Percentiles rank a stretch among this genome's conserved stretches.
phyloP scores from a whole-genome alignment of 441 rosid species.

The Gossypium davidsonii region DNA sequence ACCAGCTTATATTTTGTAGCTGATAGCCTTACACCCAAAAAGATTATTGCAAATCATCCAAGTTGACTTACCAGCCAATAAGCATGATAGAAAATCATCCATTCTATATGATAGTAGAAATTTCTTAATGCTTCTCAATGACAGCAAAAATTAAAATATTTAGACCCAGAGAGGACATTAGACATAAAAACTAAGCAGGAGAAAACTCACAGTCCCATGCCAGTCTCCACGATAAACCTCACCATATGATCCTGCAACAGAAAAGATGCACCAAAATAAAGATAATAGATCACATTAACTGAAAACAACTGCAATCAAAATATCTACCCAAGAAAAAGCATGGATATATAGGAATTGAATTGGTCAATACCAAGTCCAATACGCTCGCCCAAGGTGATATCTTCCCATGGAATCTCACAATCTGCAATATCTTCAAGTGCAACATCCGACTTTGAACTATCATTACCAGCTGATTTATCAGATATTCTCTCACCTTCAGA shows the following conservation, averaged over 20 bases:
- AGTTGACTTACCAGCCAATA: conserved; percentile 6
- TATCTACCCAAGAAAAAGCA: conserved; percentile 11
- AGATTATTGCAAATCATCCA: not conserved
- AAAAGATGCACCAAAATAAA: conserved; percentile 19
- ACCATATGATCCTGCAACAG: conserved; percentile 86
- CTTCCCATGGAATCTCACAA: conserved; percentile 89
- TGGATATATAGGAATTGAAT: conserved; percentile 21
- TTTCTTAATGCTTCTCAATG: not conserved
- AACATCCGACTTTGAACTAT: conserved; percentile 59
- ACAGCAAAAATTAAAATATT: not conserved
- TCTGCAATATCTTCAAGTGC: conserved; percentile 79
- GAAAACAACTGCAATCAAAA: conserved; percentile 8
- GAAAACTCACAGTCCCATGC: conserved; percentile 90
- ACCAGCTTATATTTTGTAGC: not conserved
- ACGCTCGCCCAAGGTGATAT: conserved; percentile 83
- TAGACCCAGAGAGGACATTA: not conserved
- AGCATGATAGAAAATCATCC: not conserved
- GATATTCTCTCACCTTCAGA: conserved; percentile 64
- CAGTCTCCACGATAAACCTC: conserved; percentile 97
- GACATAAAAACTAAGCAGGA: conserved; percentile 10
- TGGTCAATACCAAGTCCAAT: conserved; percentile 84
- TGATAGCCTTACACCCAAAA: not conserved
- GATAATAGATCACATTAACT: not conserved
- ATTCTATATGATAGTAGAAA: not conserved
- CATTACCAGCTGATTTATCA: conserved; percentile 55